Evolutionary conservation across 2,329 filamentous ascomycete genomes (phyloP).

Genomic region (Diaporthe batatas): DNA sequence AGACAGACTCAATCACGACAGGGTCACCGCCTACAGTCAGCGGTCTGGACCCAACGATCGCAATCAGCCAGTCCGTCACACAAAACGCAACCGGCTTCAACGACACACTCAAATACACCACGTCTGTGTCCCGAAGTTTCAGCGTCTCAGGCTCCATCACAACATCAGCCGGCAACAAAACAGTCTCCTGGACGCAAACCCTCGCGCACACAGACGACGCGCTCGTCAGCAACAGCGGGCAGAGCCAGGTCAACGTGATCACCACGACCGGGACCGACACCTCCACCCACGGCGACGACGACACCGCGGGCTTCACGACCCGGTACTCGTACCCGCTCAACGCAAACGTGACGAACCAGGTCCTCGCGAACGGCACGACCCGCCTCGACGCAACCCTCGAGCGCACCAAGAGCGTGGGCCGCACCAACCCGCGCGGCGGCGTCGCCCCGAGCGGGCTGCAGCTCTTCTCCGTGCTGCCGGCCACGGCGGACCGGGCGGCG

Average conservation of each 20-base stretch:
- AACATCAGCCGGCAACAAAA: conserved; percentile 55
- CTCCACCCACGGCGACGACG: conserved; percentile 33
- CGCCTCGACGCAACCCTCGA: conserved; percentile 42
- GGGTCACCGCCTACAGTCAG: conserved; percentile 54
- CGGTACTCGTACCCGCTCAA: conserved; percentile 72
- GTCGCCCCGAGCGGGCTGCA: conserved; percentile 72
- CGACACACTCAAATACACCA: conserved; percentile 70
- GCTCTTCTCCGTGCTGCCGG: conserved; percentile 59
- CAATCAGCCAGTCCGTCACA: conserved; percentile 61
- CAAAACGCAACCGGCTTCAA: conserved; percentile 67
- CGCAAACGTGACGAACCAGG: conserved; percentile 56
- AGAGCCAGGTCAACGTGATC: conserved; percentile 58
- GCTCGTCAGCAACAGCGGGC: conserved; percentile 53
- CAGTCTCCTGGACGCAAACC: conserved; percentile 68
- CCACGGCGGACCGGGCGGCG: conserved; percentile 41
- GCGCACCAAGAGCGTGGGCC: conserved; percentile 57
- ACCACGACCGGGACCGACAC: conserved; percentile 49
- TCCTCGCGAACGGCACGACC: conserved; percentile 26
- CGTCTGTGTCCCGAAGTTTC: conserved; percentile 68
- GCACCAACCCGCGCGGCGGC: conserved; percentile 53
- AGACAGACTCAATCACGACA: conserved; percentile 63
- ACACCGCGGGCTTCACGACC: conserved; percentile 48
- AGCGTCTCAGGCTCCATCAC: conserved; percentile 65
- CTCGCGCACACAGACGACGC: conserved; percentile 67
- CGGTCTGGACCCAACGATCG: conserved; percentile 58